A percentile compares a stretch with the other conserved stretches of the same genome.
Conservation (phyloP, 345 rosid species). For the Brassica nigra region DNA sequence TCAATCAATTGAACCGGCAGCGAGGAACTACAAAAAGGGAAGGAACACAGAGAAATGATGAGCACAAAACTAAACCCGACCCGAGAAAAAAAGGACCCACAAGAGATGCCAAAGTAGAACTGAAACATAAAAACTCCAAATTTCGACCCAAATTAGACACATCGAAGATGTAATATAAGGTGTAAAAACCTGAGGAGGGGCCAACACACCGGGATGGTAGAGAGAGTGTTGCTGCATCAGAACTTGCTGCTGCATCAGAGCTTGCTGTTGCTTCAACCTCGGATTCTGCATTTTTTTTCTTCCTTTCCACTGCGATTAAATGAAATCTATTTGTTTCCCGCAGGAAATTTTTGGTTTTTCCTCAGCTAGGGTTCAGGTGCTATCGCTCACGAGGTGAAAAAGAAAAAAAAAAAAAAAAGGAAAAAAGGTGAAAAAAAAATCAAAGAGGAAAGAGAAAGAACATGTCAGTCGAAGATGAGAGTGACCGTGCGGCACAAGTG, state of each 20-base stretch:
- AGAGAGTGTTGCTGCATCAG: conserved; percentile 97
- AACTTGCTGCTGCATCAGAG: conserved; percentile 64
- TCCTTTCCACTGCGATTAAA: neutral
- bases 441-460: conserved; percentile 41
- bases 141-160: conserved; percentile 25
- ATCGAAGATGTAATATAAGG: conserved; percentile 10
- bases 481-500: conserved; percentile 40
- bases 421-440: conserved; percentile 10
- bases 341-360: too few species aligned
- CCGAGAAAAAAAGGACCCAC: neutral
- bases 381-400: neutral
- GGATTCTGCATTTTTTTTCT: neutral
- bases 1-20: neutral
- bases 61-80: conserved; percentile 18
- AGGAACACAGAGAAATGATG: too few species aligned
- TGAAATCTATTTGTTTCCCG: neutral
- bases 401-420: neutral
- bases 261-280: conserved; percentile 18
- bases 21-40: too few species aligned
- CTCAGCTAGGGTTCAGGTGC: neutral
- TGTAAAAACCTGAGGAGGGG: conserved; percentile 59
- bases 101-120: neutral
- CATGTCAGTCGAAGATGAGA: conserved; percentile 34
- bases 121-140: neutral
- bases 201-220: conserved; percentile 90